Percentiles rank a stretch among this genome's conserved stretches.
Evolutionary conservation across 352 stramenopile species (phyloP).

Genomic region (Pythium plurisporium): DNA sequence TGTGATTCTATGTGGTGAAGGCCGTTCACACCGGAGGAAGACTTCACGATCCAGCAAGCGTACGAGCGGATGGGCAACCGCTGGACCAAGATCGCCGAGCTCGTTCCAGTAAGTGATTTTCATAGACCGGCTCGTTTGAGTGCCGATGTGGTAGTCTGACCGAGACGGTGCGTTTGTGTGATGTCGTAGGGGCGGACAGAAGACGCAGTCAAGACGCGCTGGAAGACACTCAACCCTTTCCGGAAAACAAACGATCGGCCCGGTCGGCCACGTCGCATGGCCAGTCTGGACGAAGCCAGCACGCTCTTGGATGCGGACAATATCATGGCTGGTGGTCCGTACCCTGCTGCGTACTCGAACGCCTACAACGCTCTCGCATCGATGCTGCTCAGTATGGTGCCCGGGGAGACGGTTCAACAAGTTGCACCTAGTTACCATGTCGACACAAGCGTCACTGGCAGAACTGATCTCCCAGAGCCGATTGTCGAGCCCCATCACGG

Average conservation of each 20-base stretch:
- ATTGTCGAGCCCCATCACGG: conserved; percentile 57
- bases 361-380: conserved; percentile 5
- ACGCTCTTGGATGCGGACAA: conserved; percentile 3
- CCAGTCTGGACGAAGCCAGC: conserved; percentile 15
- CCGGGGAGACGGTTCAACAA: neutral
- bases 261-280: conserved; percentile 57
- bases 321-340: neutral
- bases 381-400: conserved; percentile 17
- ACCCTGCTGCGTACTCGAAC: neutral
- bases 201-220: conserved; percentile 76
- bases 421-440: neutral
- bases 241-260: conserved; percentile 70
- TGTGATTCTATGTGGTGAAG: conserved; percentile 22
- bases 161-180: too few species aligned
- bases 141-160: too few species aligned
- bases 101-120: conserved; percentile 56
- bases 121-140: too few species aligned
- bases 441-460: neutral
- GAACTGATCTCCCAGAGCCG: conserved; percentile 44
- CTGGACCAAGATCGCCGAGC: conserved; percentile 92
- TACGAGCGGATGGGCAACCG: conserved; percentile 91
- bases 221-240: conserved; percentile 80
- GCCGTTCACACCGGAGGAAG: conserved; percentile 89
- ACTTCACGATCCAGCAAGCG: conserved; percentile 88
- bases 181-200: conserved; percentile 72